These are phyloP conservation scores for Seminavis robusta DNA, from an alignment of 108 stramenopile species.

Conservation along the genomic window DNA sequence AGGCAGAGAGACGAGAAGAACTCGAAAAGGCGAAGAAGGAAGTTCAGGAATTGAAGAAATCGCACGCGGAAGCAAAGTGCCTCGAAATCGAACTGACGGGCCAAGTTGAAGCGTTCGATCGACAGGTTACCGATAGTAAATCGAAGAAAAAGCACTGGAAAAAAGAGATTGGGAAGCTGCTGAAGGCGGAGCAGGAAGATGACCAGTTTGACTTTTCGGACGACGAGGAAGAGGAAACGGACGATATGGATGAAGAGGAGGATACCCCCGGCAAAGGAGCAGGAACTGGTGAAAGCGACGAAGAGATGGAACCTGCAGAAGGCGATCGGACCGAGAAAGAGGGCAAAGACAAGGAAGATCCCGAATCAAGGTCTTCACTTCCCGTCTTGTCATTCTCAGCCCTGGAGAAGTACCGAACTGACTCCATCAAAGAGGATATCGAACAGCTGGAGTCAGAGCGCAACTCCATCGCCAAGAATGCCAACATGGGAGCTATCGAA, in stretches of 20 bases:
- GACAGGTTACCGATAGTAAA: conserved; percentile 59
- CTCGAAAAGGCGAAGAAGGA: conserved; percentile 62
- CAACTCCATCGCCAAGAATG: conserved; percentile 78
- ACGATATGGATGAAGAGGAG: conserved; percentile 37
- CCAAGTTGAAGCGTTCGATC: conserved; percentile 69
- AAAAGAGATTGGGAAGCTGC: conserved; percentile 61
- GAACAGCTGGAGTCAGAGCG: conserved; percentile 70
- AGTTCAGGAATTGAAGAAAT: conserved; percentile 61
- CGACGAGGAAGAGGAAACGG: conserved; percentile 31
- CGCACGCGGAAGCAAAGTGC: conserved; percentile 63
- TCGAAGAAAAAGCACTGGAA: conserved; percentile 60
- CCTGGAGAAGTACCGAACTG: conserved; percentile 54
- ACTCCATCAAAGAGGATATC: conserved; percentile 73
- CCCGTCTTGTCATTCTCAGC: conserved; percentile 43
- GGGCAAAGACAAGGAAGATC: not conserved
- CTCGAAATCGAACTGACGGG: conserved; percentile 78
- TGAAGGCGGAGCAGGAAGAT: conserved; percentile 26
- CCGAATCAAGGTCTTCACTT: conserved; percentile 19
- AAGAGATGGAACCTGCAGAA: not conserved
- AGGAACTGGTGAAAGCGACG: conserved; percentile 1
- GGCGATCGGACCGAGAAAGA: conserved; percentile 4
- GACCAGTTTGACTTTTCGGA: conserved; percentile 47
- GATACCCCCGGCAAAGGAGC: conserved; percentile 27
- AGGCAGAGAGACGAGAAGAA: conserved; percentile 59
- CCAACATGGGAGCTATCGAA: conserved; percentile 91